Base-by-base conservation (phyloP, 2,329 filamentous ascomycete species). In the Diaporthe sp. region DNA sequence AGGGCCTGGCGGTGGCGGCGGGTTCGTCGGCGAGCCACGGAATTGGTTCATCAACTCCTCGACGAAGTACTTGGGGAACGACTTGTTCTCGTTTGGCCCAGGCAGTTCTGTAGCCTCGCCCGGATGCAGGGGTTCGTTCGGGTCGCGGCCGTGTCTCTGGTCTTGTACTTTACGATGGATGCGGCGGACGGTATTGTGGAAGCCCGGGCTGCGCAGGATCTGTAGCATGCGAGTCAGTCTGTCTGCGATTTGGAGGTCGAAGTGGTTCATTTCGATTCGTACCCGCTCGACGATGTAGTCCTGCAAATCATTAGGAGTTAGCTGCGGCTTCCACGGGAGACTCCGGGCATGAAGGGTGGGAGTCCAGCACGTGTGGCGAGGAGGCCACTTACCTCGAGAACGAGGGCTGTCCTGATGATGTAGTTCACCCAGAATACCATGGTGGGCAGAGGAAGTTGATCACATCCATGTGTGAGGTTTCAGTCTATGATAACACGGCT, bases 161-260 rank as follows among this genome's bases (percentile, higher is more conserved):
- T 90, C 88, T 78, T 91, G 82, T 51, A 91, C 85, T 4, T 81
- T 83, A 19, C 85, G 85, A 75, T 91, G 89, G 46, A 91, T 87
- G n/a, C 86, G 84, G 10, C 87, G 87, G 53, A 91, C 89, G 4
- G 85, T 85, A 76, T 85, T 86, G 77, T 90, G 89, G 79, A 90
- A 91, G 12, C 83, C 82, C 1, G 88, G 88, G 22, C 85, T 88
- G 34, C 85, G 84, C 22, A 91, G 86, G 73, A 90, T 87, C 87
- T 89, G 76, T 57, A 61, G 76, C 15, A 31, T 1, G 13, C 19
- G 8, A 13, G 55, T 77, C 22, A 78, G 76, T n/a, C 1, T 13
- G 13, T 25, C 6, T 19, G 31, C 19, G 3, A 5, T 0, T 17
- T 4, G 8, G 3, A n/a, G 22, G 7, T 57, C 1, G 17, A 17